A percentile compares a stretch with the other conserved stretches of the same genome.
Evolutionary conservation across 2,329 filamentous ascomycete genomes (phyloP).

Genomic region (Torrubiellomyces zombiae): DNA sequence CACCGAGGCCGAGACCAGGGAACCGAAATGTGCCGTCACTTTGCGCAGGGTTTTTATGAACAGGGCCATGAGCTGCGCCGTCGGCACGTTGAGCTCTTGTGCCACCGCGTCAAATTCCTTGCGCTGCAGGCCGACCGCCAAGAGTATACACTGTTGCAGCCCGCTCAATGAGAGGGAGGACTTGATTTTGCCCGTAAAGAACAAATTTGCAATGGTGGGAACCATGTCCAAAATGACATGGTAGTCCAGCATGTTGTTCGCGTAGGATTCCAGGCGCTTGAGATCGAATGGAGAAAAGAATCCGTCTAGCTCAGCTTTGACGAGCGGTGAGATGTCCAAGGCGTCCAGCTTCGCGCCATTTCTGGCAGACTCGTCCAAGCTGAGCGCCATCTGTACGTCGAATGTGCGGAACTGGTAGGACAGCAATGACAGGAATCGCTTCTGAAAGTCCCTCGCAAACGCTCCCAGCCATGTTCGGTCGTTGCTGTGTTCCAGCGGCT

Average conservation of each 20-base stretch:
- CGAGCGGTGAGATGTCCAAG: slow-evolving; percentile 35
- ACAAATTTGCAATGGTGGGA: slow-evolving; percentile 64
- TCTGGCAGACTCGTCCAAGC: slow-evolving; percentile 73
- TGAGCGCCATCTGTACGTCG: slow-evolving; percentile 59
- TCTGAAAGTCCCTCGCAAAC: slow-evolving; percentile 85
- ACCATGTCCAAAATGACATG: slow-evolving; percentile 92
- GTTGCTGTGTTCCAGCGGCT: slow-evolving; percentile 50
- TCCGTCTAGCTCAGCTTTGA: slow-evolving; percentile 59
- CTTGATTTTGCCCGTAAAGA: slow-evolving; percentile 66
- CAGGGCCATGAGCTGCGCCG: slow-evolving; percentile 79
- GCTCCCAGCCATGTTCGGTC: slow-evolving; percentile 77
- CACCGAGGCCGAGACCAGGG: slow-evolving; percentile 57
- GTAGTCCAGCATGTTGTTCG: slow-evolving; percentile 94
- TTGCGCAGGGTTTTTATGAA: slow-evolving; percentile 94
- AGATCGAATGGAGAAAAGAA: slow-evolving; percentile 81
- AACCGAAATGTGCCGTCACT: slow-evolving; percentile 61
- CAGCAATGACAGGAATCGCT: slow-evolving; percentile 75
- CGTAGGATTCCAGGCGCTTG: slow-evolving; percentile 87
- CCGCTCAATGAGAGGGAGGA: slow-evolving; percentile 52
- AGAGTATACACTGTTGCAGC: slow-evolving; percentile 73
- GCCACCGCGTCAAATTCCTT: slow-evolving; percentile 73
- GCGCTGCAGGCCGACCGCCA: slow-evolving; percentile 81
- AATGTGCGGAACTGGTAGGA: slow-evolving; percentile 88
- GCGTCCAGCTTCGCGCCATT: slow-evolving; percentile 51
- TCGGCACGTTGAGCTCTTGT: slow-evolving; percentile 57